Conservation (phyloP, 1,139 yeast species). For the Wickerhamomyces sp. region DNA sequence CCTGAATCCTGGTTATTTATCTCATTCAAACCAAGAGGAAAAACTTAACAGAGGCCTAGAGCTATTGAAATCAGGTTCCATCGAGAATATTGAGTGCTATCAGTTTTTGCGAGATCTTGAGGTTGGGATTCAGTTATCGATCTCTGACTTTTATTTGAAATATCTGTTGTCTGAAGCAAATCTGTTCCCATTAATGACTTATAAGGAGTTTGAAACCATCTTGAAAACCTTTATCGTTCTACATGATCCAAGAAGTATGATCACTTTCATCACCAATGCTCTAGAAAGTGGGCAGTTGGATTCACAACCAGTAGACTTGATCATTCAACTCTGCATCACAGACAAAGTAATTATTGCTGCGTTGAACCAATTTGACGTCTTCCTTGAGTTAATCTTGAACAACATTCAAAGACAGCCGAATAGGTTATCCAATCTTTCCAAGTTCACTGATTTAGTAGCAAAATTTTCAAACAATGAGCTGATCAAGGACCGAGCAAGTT, state of each 20-base stretch:
- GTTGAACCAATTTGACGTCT: slow-evolving; percentile 7
- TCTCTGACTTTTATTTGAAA: slow-evolving; percentile 35
- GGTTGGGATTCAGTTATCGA: slow-evolving; percentile 40
- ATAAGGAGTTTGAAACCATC: slow-evolving; percentile 14
- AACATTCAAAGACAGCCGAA: slow-evolving; percentile 7
- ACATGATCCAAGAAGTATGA: slow-evolving; percentile 12
- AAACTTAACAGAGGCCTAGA: slow-evolving; percentile 9
- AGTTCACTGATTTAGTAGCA: slow-evolving; percentile 6
- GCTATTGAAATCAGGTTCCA: slow-evolving; percentile 1
- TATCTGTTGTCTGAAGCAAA: slow-evolving; percentile 9
- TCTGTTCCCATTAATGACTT: slow-evolving; percentile 18
- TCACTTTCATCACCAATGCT: slow-evolving; percentile 10
- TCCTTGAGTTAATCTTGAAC: slow-evolving; percentile 7
- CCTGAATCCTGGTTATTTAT: slow-evolving; percentile 14
- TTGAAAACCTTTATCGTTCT: slow-evolving; percentile 10
- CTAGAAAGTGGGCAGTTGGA: slow-evolving; percentile 17
- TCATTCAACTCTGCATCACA: slow-evolving; percentile 31
- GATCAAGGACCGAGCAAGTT: slow-evolving; percentile 7
- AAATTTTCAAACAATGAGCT: slow-evolving; percentile 1
- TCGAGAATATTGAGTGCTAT: slow-evolving; percentile 8
- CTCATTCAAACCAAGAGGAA: slow-evolving; percentile 6
- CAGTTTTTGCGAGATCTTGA: slow-evolving; percentile 25
- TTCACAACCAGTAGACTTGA: slow-evolving; percentile 30
- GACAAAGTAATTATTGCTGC: slow-evolving; percentile 25
- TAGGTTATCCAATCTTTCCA: slow-evolving; percentile 1